phyloP scores from a whole-genome alignment of 2,329 filamentous ascomycete genomes.

The Paecilomyces sp. region DNA sequence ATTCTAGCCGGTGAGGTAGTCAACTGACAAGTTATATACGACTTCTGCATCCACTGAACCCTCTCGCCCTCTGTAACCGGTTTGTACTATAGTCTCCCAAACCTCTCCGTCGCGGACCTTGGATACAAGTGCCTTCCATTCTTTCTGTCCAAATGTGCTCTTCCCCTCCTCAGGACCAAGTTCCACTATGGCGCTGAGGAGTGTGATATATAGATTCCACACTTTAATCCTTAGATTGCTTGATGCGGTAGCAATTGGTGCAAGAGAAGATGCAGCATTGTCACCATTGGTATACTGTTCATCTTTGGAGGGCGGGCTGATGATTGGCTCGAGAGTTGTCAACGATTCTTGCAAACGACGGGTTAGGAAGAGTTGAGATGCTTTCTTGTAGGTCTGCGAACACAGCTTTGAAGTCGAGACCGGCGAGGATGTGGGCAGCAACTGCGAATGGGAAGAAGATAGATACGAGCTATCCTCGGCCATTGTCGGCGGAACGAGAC shows the following conservation, averaged over 20 bases:
- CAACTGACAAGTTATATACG: conserved; percentile 51
- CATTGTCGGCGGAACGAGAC: conserved; percentile 16
- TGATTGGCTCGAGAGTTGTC: conserved; percentile 74
- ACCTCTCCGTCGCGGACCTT: conserved; percentile 83
- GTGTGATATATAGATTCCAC: conserved; percentile 93
- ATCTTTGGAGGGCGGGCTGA: conserved; percentile 47
- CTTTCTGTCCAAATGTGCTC: conserved; percentile 72
- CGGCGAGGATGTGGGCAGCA: conserved; percentile 52
- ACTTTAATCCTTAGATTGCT: conserved; percentile 84
- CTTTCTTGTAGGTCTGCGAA: conserved; percentile 88
- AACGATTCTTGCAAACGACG: conserved; percentile 86
- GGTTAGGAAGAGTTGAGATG: conserved; percentile 89
- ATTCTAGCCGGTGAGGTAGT: conserved; percentile 8
- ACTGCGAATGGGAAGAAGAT: conserved; percentile 43
- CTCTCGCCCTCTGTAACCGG: conserved; percentile 82
- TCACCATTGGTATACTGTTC: conserved; percentile 38
- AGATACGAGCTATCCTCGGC: conserved; percentile 21
- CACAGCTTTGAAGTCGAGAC: conserved; percentile 57
- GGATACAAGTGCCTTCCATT: conserved; percentile 73
- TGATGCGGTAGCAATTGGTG: conserved; percentile 73
- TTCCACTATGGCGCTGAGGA: conserved; percentile 85
- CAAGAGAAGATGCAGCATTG: conserved; percentile 47
- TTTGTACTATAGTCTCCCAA: conserved; percentile 88
- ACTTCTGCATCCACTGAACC: conserved; percentile 92
- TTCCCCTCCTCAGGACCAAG: conserved; percentile 87